A percentile compares a stretch with the other conserved stretches of the same genome.
phyloP scores from a whole-genome alignment of 805 yeast genomes.

The Zygoascus bituminiphila region DNA sequence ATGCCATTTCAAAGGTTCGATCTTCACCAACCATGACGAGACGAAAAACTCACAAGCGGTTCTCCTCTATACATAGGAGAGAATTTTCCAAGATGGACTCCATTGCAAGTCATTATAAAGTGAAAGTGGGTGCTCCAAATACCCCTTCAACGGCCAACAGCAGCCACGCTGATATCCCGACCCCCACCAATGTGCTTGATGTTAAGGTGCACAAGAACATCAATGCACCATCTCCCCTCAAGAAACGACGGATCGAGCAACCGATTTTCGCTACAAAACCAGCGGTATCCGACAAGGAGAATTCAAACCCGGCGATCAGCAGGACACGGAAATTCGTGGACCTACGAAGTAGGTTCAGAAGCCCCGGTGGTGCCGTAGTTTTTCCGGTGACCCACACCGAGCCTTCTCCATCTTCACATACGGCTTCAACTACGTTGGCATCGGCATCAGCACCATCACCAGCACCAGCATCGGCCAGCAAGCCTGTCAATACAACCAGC shows the following conservation, averaged over 20 bases:
- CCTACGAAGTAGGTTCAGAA: neutral
- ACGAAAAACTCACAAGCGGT: conserved; percentile 15
- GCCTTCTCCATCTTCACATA: no score
- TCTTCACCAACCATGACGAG: conserved; percentile 9
- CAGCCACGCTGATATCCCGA: neutral
- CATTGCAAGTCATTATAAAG: conserved; percentile 16
- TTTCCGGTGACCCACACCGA: no score
- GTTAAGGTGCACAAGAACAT: no score
- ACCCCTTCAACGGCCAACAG: neutral
- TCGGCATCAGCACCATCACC: no score
- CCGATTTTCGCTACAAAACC: no score
- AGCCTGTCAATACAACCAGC: neutral
- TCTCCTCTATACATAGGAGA: conserved; percentile 20
- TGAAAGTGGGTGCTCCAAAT: conserved; percentile 1
- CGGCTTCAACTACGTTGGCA: no score
- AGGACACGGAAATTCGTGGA: neutral
- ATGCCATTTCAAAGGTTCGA: neutral
- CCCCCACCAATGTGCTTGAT: no score
- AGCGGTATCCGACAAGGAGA: neutral
- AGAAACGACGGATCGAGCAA: neutral
- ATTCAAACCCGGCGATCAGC: neutral
- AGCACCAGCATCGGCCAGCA: neutral
- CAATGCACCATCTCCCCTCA: neutral
- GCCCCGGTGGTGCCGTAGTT: neutral
- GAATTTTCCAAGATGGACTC: conserved; percentile 23